These are phyloP conservation scores for Xylaria curta DNA, from an alignment of 495 filamentous ascomycete species.

Conservation along the genomic window DNA sequence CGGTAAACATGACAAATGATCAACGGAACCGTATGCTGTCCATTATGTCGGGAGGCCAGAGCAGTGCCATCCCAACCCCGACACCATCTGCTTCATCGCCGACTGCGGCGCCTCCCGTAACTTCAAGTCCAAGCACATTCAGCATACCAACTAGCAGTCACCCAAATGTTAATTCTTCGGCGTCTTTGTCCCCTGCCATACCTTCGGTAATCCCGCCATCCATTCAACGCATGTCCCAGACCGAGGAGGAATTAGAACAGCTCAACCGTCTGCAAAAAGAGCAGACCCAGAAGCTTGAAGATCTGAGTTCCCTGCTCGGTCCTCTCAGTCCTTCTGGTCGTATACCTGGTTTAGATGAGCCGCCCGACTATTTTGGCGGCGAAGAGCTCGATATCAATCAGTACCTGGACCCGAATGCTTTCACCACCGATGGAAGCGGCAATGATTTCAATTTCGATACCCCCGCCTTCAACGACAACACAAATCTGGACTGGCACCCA, in stretches of 20 bases:
- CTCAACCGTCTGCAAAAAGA: constrained; percentile 75
- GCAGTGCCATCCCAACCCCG: constrained; percentile 34
- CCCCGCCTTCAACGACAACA: constrained; percentile 28
- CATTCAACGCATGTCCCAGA: constrained; percentile 68
- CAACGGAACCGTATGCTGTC: constrained; percentile 81
- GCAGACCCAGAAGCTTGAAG: constrained; percentile 72
- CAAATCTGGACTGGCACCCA: constrained; percentile 36
- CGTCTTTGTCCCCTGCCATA: constrained; percentile 60
- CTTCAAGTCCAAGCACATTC: constrained; percentile 18
- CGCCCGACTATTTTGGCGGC: constrained; percentile 54
- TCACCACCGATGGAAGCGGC: constrained; percentile 46
- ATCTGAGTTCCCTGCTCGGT: constrained; percentile 71
- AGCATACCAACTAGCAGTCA: constrained; percentile 37
- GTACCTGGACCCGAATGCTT: constrained; percentile 70
- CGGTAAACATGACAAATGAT: constrained; percentile 72
- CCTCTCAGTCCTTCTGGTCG: constrained; percentile 79
- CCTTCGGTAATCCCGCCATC: constrained; percentile 60
- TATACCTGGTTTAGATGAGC: constrained; percentile 73
- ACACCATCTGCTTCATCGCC: constrained; percentile 33
- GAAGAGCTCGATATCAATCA: constrained; percentile 68
- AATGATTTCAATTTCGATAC: constrained; percentile 51
- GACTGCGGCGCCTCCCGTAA: constrained; percentile 27
- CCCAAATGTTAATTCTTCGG: constrained; percentile 41
- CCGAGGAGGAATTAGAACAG: constrained; percentile 74
- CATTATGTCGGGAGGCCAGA: constrained; percentile 66